Percentiles rank a stretch among this genome's conserved stretches.
phyloP scores from a whole-genome alignment of 1,284 basidiomycete genomes.

The Ceratobasidium sp. region DNA sequence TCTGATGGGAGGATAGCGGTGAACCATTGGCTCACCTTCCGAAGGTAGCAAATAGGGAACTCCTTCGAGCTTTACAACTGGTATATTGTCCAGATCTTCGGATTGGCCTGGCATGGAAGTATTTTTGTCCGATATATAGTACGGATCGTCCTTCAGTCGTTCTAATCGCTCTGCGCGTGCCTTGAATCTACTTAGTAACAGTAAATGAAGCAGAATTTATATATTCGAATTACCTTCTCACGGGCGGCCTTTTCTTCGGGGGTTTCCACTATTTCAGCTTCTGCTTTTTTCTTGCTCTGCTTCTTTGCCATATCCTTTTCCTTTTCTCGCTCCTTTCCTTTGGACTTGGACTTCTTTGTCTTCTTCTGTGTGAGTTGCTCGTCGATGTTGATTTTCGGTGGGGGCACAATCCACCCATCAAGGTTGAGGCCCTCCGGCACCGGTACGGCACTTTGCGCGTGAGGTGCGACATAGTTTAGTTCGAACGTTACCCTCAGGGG shows the following conservation, averaged over 20 bases:
- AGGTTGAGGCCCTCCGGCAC: slow-evolving; percentile 86
- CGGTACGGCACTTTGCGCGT: slow-evolving; percentile 81
- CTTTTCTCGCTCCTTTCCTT: slow-evolving; percentile 44
- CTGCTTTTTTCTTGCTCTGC: slow-evolving; percentile 51
- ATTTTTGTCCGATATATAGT: slow-evolving; percentile 75
- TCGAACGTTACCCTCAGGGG: slow-evolving; percentile 83
- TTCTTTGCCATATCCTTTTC: slow-evolving; percentile 61
- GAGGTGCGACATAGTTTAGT: slow-evolving; percentile 81
- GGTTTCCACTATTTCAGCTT: slow-evolving; percentile 56
- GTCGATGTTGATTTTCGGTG: slow-evolving; percentile 46
- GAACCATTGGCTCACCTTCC: background rate
- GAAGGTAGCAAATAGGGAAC: slow-evolving; percentile 57
- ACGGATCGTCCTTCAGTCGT: slow-evolving; percentile 81
- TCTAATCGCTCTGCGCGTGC: slow-evolving; percentile 75
- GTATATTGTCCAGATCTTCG: slow-evolving; percentile 80
- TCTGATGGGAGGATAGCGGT: slow-evolving; percentile 4
- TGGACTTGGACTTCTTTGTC: slow-evolving; percentile 42
- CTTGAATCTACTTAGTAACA: slow-evolving; percentile 52
- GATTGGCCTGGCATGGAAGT: slow-evolving; percentile 38
- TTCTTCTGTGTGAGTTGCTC: slow-evolving; percentile 46
- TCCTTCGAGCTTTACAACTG: slow-evolving; percentile 79
- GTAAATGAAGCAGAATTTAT: slow-evolving; percentile 28
- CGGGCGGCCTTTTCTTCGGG: slow-evolving; percentile 59
- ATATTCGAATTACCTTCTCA: slow-evolving; percentile 59
- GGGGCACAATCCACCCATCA: slow-evolving; percentile 81